Base-by-base conservation (phyloP, 208 protist genomes). In the Trypanosoma brucei region DNA sequence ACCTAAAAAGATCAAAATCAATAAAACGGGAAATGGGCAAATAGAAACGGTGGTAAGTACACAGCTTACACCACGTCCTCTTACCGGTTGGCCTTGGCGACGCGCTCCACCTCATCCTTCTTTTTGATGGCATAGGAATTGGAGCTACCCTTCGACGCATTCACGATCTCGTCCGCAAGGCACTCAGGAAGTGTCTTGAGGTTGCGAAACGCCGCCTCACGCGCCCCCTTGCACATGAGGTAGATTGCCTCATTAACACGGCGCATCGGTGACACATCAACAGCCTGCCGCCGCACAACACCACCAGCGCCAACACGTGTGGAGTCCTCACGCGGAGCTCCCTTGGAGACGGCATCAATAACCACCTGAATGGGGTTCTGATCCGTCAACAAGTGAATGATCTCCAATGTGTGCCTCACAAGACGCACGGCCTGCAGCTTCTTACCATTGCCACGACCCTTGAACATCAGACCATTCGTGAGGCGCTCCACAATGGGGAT, bases 121-220 rank as follows among this genome's bases (percentile, higher is more conserved):
- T 99, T 99, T 87, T 99, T 99, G 76, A 99, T 99, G 67, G 98
- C 98, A 74, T 98, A 99, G 30, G 93, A 98, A 88, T 99, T 99
- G 66, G 97, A 96, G 55, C 97, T 98, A 37, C 88, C 92, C 84
- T 99, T 99, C 60, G 98, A 89, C 66, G 97, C 97, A 79, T 99
- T 98, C 71, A 99, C 98, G 68, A 99, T 91, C 95, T 99, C 99
- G 83, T 99, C 99, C 68, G 98, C 98, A 35, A 99, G 96, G 92
- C 98, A 99, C 93, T 99, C 99, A 65, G 98, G 89, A 65, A 99
- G 95, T 52, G 98, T 98, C 92, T 99, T 99, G 75, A 99, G 97
- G 90, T 98, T 99, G 75, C 99, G 92, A 97, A 99, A 99, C 48
- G 98, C 81, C 62, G 98, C 81, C 69, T 97, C 83, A 68, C 99